phyloP scores from a whole-genome alignment of 2,329 filamentous ascomycete genomes.

The Aspergillus sp. region DNA sequence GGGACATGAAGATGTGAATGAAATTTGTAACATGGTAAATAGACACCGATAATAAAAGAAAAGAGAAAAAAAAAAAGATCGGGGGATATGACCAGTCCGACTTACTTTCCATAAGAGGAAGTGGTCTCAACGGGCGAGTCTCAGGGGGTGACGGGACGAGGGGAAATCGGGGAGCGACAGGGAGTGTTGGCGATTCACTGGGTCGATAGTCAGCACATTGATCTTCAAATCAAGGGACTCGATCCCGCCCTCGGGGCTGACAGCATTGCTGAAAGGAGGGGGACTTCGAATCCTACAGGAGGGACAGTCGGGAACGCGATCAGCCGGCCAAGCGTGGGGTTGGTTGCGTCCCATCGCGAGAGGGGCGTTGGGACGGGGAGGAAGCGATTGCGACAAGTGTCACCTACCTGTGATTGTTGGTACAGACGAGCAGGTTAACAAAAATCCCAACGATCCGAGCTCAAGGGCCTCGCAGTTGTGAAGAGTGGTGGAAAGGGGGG shows the following conservation, averaged over 20 bases:
- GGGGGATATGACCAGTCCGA: conserved; percentile 8
- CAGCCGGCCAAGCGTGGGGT: too few relatives aligned
- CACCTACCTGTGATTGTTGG: too few relatives aligned
- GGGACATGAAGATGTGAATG: not conserved
- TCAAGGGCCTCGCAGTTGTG: too few relatives aligned
- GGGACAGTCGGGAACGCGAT: not conserved
- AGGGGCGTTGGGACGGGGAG: not conserved
- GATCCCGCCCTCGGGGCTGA: not conserved
- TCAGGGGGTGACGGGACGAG: conserved; percentile 14
- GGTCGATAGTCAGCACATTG: not conserved
- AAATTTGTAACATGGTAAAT: not conserved
- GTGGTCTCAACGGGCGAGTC: conserved; percentile 16
- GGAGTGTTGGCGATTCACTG: conserved; percentile 1
- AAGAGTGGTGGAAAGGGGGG: not conserved
- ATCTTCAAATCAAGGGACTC: not conserved
- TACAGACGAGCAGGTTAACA: too few relatives aligned
- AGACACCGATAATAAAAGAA: not conserved
- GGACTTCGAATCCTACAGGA: not conserved
- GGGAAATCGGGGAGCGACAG: conserved; percentile 5
- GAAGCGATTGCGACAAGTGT: too few relatives aligned
- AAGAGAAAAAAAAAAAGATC: not conserved
- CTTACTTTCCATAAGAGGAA: conserved; percentile 36
- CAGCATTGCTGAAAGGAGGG: not conserved
- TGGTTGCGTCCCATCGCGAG: too few relatives aligned
- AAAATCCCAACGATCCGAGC: too few relatives aligned